phyloP scores from a whole-genome alignment of 352 stramenopile genomes.

The Aphanomyces invadans region DNA sequence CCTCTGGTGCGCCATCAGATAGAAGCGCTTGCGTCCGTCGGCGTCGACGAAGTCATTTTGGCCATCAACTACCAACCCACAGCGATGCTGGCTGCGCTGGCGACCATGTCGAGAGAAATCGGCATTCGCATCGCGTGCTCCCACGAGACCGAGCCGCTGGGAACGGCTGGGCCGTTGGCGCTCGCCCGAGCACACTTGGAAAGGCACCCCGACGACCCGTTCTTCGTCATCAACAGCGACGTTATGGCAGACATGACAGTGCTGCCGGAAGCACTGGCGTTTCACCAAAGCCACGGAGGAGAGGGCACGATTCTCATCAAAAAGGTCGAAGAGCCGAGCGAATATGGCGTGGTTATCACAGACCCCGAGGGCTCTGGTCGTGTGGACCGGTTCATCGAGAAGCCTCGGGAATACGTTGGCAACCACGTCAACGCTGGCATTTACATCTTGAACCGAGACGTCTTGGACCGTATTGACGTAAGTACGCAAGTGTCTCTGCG shows the following conservation, averaged over 20 bases:
- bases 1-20: constrained; percentile 87
- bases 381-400: constrained; percentile 86
- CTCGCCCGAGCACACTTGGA: constrained; percentile 77
- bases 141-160: constrained; percentile 76
- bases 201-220: constrained; percentile 56
- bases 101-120: constrained; percentile 75
- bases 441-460: constrained; percentile 84
- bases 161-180: constrained; percentile 72
- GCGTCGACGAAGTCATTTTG: constrained; percentile 83
- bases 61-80: constrained; percentile 87
- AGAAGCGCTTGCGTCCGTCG: constrained; percentile 76
- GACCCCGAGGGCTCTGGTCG: constrained; percentile 46
- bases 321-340: constrained; percentile 81
- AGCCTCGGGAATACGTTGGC: constrained; percentile 81
- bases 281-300: constrained; percentile 64
- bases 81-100: constrained; percentile 75
- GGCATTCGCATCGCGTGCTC: constrained; percentile 86
- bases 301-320: constrained; percentile 82
- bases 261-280: constrained; percentile 40
- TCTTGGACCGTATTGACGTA: constrained; percentile 79
- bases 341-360: constrained; percentile 84
- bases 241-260: constrained; percentile 56
- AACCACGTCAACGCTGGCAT: constrained; percentile 89
- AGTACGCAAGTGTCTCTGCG: background rate
- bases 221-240: constrained; percentile 89